Evolutionary conservation across 2,329 filamentous ascomycete species (phyloP).

Genomic region (Ramichloridium luteum): DNA sequence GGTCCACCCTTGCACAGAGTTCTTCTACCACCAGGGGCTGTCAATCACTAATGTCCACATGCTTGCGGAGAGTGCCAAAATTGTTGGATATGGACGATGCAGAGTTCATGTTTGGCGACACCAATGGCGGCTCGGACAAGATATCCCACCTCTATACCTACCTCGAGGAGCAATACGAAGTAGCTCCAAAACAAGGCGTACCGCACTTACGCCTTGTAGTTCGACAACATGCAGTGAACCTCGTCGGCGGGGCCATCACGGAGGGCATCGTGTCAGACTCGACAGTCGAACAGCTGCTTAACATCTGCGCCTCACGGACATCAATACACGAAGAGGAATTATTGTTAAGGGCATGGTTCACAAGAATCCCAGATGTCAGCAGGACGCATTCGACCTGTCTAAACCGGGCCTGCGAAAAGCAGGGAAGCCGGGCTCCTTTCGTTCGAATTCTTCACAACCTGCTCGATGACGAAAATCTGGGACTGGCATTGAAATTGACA

Average conservation of each 20-base stretch:
- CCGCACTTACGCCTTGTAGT: neutral
- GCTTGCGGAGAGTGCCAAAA: neutral
- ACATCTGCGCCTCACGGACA: neutral
- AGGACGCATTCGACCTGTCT: neutral
- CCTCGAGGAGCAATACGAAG: neutral
- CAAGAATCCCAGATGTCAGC: neutral
- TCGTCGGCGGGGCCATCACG: neutral
- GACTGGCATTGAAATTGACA: too few relatives aligned
- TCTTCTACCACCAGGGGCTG: too few relatives aligned
- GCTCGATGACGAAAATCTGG: too few relatives aligned
- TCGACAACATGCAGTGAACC: neutral
- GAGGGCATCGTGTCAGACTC: neutral
- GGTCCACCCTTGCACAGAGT: too few relatives aligned
- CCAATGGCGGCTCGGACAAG: neutral
- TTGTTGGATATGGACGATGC: neutral
- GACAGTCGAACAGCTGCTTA: neutral
- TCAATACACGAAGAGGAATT: neutral
- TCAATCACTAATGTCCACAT: neutral
- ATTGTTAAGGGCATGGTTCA: neutral
- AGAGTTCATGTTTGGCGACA: neutral
- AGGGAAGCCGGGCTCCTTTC: too few relatives aligned
- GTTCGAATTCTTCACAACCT: too few relatives aligned
- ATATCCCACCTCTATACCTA: neutral
- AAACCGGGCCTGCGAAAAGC: too few relatives aligned
- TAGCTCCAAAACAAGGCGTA: neutral